phyloP scores from a whole-genome alignment of 2,329 filamentous ascomycete species.

The Fusarium sambucinum region DNA sequence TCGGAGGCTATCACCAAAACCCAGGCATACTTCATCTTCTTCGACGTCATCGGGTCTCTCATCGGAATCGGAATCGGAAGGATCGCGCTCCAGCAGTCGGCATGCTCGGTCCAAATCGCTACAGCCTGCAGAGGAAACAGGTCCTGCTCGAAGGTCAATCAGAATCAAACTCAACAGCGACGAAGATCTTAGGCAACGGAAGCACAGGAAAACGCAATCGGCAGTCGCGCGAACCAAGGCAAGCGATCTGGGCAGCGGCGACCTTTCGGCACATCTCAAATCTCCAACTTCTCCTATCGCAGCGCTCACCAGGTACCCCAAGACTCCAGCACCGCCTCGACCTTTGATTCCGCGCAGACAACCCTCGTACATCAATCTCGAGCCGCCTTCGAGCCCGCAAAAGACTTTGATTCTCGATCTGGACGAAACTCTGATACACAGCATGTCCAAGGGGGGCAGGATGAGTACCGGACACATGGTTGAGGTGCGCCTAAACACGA shows the following conservation, averaged over 20 bases:
- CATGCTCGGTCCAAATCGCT: conserved; percentile 75
- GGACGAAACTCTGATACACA: conserved; percentile 98
- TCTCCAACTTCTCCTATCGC: conserved; percentile 88
- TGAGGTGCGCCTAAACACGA: conserved; percentile 88
- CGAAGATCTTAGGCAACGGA: conserved; percentile 78
- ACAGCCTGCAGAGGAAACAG: conserved; percentile 70
- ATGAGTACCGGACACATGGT: conserved; percentile 99
- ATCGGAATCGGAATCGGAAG: conserved; percentile 78
- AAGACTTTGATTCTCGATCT: conserved; percentile 97
- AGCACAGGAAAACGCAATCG: conserved; percentile 72
- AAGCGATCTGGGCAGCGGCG: conserved; percentile 55
- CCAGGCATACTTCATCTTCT: conserved; percentile 50
- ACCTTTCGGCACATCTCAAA: conserved; percentile 85
- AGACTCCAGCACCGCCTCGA: conserved; percentile 87
- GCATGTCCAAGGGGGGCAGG: conserved; percentile 93
- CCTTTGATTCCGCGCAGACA: conserved; percentile 90
- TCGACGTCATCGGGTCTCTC: conserved; percentile 73
- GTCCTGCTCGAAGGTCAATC: conserved; percentile 80
- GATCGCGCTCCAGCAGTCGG: conserved; percentile 51
- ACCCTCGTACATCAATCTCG: conserved; percentile 82
- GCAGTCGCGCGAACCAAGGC: conserved; percentile 58
- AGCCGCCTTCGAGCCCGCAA: conserved; percentile 71
- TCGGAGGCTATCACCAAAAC: conserved; percentile 46
- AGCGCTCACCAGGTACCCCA: conserved; percentile 88
- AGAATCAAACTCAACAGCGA: conserved; percentile 91